phyloP scores from a whole-genome alignment of 176 grass and related monocot genomes.

The Pontederia paniculata region DNA sequence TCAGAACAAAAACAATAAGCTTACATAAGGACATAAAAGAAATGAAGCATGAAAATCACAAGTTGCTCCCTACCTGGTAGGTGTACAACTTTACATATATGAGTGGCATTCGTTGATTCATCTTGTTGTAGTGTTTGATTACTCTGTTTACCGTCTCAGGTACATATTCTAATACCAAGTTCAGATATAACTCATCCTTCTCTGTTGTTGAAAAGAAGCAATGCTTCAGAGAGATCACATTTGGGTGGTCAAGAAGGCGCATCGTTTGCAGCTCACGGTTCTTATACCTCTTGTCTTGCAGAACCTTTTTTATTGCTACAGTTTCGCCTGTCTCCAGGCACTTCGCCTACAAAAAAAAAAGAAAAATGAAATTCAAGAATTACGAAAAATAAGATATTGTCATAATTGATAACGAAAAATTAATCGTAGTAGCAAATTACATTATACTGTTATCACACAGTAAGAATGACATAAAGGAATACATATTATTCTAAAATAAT shows the following conservation, averaged over 20 bases:
- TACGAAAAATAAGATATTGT: background rate
- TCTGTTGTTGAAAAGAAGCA: conserved; percentile 73
- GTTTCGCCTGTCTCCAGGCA: conserved; percentile 62
- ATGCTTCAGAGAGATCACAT: conserved; percentile 58
- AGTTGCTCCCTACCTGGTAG: conserved; percentile 58
- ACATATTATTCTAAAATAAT: background rate
- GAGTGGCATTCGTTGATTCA: conserved; percentile 64
- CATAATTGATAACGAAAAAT: background rate
- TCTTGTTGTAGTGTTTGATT: conserved; percentile 64
- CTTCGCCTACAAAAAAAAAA: conserved; percentile 50
- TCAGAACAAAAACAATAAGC: background rate
- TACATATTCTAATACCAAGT: conserved; percentile 80
- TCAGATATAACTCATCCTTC: conserved; percentile 68
- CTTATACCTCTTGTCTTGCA: conserved; percentile 72
- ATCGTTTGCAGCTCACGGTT: conserved; percentile 82
- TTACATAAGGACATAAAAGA: background rate
- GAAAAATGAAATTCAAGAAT: conserved; percentile 1
- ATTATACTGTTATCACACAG: background rate
- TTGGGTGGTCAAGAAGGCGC: conserved; percentile 70
- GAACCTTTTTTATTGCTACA: conserved; percentile 83
- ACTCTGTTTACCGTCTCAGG: conserved; percentile 75
- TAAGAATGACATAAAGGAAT: background rate
- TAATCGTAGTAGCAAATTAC: background rate
- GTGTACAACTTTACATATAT: conserved; percentile 76
- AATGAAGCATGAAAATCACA: background rate